Evolutionary conservation across 768 basidiomycete genomes (phyloP), one percentile per base, ranked within the genome.

Genomic region (Tulasnella sp.): DNA sequence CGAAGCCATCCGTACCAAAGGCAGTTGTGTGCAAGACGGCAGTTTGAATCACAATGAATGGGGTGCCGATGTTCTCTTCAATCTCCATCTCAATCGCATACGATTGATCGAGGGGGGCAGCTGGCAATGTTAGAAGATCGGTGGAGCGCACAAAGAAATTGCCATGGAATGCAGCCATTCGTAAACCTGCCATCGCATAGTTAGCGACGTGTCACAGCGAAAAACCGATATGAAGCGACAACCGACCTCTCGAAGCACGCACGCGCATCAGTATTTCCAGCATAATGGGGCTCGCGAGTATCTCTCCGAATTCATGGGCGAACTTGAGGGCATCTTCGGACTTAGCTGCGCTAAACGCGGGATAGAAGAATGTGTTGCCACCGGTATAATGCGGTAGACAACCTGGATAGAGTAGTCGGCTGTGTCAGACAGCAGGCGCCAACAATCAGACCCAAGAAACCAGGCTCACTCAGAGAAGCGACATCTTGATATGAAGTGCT

Each of bases 141-240:
- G 95, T 98, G 24, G 93, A 96, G 55, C 95, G 85, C 59, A 96
- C 91, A 69, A 98, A 98, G 77, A 97, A 96, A 75, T 97, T 98
- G 63, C 95, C 95, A 66, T 97, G 92, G 87, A 95, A 98, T 0
- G 90, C 88, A 4, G 93, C 85, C 92, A 97, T 91, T 51, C 93
- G 86, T 48, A 98, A 74, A 63, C 94, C 87, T 86, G 62, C 2
- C 13, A 21, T 13, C 24, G 29, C 32, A 41, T 44, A 34, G 26
- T 23, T 59, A 64, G 43, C 42, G 32, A 32, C 0, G 9, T 51
- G 11, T 17, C 10, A 11, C 11, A 27, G 3, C 29, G 24, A 27
- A 34, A 10, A 27, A 27, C 15, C 19, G 30, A 4, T 15, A 15
- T n/a, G n/a, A n/a, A n/a, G 19, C 58, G 10, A 5, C 66, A 71